Base-by-base conservation (phyloP, 1,139 yeast species). In the Geotrichum cucujoidarum region DNA sequence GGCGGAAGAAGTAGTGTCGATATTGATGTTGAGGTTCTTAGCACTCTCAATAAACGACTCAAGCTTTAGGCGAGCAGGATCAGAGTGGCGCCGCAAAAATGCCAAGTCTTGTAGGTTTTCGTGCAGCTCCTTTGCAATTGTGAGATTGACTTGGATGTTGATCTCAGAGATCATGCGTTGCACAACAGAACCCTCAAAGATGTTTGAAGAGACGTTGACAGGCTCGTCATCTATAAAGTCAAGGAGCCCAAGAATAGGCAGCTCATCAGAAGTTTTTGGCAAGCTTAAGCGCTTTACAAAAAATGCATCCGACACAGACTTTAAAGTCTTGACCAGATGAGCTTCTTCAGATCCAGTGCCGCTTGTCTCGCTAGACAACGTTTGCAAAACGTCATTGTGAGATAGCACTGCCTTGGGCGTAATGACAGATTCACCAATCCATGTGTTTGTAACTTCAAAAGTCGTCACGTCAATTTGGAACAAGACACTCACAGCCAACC, bases 171-270 rank as follows among this genome's bases (percentile, higher is more conserved):
- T 70, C 44, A 88, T 73, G 50, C 77, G 76, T 46, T 73, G 73
- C 0, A 88, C 80, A 29, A 72, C 66, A 43, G 77, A 73, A 44
- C 78, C 76, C 47, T 83, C 81, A 66, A 85, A 86, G 21, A 90
- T 77, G 62, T 89, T 87, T 27, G 60, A 50, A 64, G 87, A 72
- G 52, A 85, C 74, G 51, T 82, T 73, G 8, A 83, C 87, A 55
- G 78, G 80, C 60, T 89, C 97, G 60, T 89, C 96, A 64, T 90
- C 97, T 55, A 88, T 70, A 60, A 81, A 88, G 61, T 85, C 88
- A 58, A 89, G 72, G 45, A 90, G 71, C 0, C 92, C 79, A 56
- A 88, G 72, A 47, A 74, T 71, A 2, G 87, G 84, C 3, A 56
- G 46, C 3, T 53, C 55, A 45, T 75, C 71, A 29, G 46, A 46